Conservation (phyloP, 129 eudicot genomes). For the Flaveria ramosissima region DNA sequence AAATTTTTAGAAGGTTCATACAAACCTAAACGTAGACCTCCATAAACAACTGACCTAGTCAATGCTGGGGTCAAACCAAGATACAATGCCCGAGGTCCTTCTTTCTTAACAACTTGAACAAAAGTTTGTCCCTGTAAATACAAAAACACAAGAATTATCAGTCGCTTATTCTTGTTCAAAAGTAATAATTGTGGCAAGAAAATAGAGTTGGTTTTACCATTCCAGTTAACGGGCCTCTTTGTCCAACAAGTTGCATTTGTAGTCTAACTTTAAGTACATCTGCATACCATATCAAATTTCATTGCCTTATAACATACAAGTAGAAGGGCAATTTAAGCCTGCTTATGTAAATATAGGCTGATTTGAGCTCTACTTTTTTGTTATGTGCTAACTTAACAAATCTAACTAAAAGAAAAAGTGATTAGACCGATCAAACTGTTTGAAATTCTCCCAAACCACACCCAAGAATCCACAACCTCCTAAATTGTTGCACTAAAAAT, state of each 20-base stretch:
- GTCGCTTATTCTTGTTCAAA: conserved; percentile 1
- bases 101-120: conserved; percentile 61
- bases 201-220: conserved; percentile 52
- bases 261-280: conserved; percentile 96
- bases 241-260: conserved; percentile 97
- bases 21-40: conserved; percentile 99
- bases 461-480: neutral
- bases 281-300: conserved; percentile 45
- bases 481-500: neutral
- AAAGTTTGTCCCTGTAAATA: conserved; percentile 63
- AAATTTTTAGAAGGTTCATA: conserved; percentile 95
- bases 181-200: too few relatives aligned
- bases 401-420: too few relatives aligned
- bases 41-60: conserved; percentile 99
- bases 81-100: conserved; percentile 80
- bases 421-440: too few relatives aligned
- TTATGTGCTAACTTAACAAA: neutral
- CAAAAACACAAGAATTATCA: conserved; percentile 7
- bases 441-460: too few relatives aligned
- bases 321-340: neutral
- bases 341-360: neutral
- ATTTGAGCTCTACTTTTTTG: neutral
- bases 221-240: conserved; percentile 86
- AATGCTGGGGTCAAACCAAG: conserved; percentile 87
- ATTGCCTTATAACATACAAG: conserved; percentile 4